Evolutionary conservation across 768 basidiomycete genomes (phyloP), one percentile per base, ranked within the genome.

Genomic region (Exidia glandulosa): DNA sequence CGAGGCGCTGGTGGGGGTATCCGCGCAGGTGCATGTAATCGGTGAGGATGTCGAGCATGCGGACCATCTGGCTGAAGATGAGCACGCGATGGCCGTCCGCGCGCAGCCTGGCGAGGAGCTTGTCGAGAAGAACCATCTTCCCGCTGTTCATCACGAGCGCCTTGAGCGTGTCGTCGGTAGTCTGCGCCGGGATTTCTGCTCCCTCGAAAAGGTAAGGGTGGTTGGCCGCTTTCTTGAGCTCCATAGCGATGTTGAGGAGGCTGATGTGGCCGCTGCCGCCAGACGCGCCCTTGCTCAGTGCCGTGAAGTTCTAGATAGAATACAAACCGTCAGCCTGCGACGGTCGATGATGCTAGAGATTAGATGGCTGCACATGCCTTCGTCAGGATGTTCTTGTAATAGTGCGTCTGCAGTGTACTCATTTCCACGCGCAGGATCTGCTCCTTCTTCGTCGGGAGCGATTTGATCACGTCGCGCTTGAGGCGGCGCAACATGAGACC

Each of bases 1-100:
- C 96, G 36, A 99, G 77, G 13, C 96, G 86, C 71, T 98, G 96
- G 73, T 94, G 89, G 62, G 84, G 83, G 67, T 95, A 98, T 37
- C 90, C 89, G 55, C 96, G 81, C 59, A 94, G 76, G 41, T 76
- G 75, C 87, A 98, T 93, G 74, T 97, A 98, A 73, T 99, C 96
- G 64, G 90, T 94, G 67, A 99, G 83, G 70, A 99, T 98, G 74
- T 99, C 96, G 50, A 99, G 80, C 85, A 98, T 91, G 61, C 96
- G 85, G 61, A 98, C 94, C 96, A 99, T 99, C 73, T 97, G 93
- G 67, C 94, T 96, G 79, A 99, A 99, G 66, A 99, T 98, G 66
- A 99, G 81, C 30, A 99, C 96, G 56, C 96, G 89, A 68, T 98
- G 96, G 2, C 90, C 90, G 70, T 98, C 95, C 65, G 82, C 85